Evolutionary conservation across 2,329 filamentous ascomycete species (phyloP), one percentile per base, ranked within the genome.

Genomic region (Massarina eburnea): DNA sequence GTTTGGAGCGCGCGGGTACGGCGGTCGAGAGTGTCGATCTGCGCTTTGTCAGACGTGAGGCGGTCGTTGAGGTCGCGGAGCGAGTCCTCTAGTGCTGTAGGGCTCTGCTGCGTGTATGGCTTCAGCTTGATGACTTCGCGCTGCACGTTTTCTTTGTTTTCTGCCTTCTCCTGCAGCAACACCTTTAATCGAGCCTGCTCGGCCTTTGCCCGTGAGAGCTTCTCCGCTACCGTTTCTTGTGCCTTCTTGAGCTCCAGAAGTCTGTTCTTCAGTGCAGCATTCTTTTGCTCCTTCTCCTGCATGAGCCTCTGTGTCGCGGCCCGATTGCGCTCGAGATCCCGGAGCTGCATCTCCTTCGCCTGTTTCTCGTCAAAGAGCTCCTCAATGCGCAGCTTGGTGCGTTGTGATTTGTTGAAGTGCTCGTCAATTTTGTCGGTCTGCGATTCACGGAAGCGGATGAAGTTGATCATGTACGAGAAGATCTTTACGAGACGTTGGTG

Each of bases 391-490:
- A 85, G 78, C 73, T 96, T 96, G 1, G 88, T 91, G 48, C 82
- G 83, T 71, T 96, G 90, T 10, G 88, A 83, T 61, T 89, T 91
- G 76, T 96, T 94, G 75, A 94, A 94, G 72, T 97, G 88, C 68
- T 95, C 84, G 67, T 96, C 91, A 54, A 97, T 96, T 22, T 94
- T 84, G 30, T 78, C 77, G 1, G 91, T 95, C 71, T 97, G 92
- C 51, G 87, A 91, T 74, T 96, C 91, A 59, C 94, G 88, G 74
- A 97, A 99, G 42, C 94, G 85, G 57, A 97, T 91, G 72, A 99
- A 99, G 73, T 99, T 99, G 77, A 99, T 99, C 54, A 97, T 82
- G 72, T 96, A 96, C 55, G 89, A 95, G 69, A 99, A 94, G 63
- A 97, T 95, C 75, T 94, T 95, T 63, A 92, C 87, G 12, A 97